These are phyloP conservation scores for Apiotrichum laibachii DNA, from an alignment of 1,284 basidiomycete species.

Conservation along the genomic window DNA sequence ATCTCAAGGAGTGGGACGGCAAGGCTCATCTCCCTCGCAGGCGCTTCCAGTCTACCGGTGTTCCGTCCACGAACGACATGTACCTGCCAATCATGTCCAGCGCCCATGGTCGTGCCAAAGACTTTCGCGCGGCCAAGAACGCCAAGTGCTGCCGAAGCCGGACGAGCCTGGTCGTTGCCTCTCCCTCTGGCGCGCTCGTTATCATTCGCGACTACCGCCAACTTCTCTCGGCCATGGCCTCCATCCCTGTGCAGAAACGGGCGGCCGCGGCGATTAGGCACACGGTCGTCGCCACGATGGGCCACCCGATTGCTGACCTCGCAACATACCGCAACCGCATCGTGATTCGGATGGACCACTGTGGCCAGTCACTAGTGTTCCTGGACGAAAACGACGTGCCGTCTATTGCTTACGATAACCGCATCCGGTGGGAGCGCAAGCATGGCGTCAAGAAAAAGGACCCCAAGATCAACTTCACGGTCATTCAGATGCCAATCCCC, in stretches of 20 bases:
- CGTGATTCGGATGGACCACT: not conserved
- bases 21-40: not conserved
- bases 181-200: conserved; percentile 19
- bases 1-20: not conserved
- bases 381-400: conserved; percentile 5
- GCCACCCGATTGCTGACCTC: not conserved
- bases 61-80: not conserved
- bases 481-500: not conserved
- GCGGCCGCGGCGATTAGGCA: not conserved
- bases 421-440: not conserved
- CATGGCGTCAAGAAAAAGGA: not conserved
- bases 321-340: conserved; percentile 3
- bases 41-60: not conserved
- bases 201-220: conserved; percentile 30
- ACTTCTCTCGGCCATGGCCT: conserved; percentile 7
- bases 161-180: conserved; percentile 28
- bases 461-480: too few relatives aligned
- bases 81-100: not conserved
- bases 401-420: not conserved
- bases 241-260: not conserved
- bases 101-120: not conserved
- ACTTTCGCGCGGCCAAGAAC: conserved; percentile 8
- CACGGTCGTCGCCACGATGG: not conserved
- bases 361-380: not conserved
- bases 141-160: conserved; percentile 28